These are phyloP conservation scores for Viola pubescens DNA, from an alignment of 441 rosid genomes.

Conservation along the genomic window DNA sequence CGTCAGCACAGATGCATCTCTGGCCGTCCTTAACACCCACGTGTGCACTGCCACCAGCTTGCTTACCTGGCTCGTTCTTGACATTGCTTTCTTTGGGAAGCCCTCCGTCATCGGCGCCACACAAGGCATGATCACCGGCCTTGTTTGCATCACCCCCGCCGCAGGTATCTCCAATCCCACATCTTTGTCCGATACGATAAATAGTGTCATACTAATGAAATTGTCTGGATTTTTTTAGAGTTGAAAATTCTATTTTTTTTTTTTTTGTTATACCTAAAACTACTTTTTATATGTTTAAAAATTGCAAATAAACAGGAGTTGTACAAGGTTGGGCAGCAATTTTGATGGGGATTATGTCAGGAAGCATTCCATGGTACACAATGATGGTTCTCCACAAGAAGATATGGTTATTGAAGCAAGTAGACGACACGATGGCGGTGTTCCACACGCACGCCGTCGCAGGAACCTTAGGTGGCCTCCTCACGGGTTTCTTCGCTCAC, in stretches of 20 bases:
- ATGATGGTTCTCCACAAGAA: constrained; percentile 66
- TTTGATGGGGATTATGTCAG: constrained; percentile 51
- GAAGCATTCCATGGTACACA: constrained; percentile 61
- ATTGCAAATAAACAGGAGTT: constrained; percentile 29
- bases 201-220: too few relatives aligned
- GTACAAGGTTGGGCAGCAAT: constrained; percentile 76
- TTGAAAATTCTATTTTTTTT: too few relatives aligned
- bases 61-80: constrained; percentile 54
- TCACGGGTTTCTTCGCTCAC: constrained; percentile 48
- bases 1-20: constrained; percentile 35
- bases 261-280: too few relatives aligned
- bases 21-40: constrained; percentile 62
- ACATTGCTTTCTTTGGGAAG: constrained; percentile 49
- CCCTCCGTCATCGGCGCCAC: constrained; percentile 58
- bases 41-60: constrained; percentile 60
- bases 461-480: constrained; percentile 47
- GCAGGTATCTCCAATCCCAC: constrained; percentile 29
- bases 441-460: constrained; percentile 70
- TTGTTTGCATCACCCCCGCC: constrained; percentile 60
- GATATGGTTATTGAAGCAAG: constrained; percentile 40
- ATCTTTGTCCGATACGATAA: background rate
- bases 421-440: constrained; percentile 62
- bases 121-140: constrained; percentile 67
- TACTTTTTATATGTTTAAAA: background rate
- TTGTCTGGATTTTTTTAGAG: background rate